Conservation (phyloP, 805 yeast genomes). For the Schizosaccharomyces lindneri region DNA sequence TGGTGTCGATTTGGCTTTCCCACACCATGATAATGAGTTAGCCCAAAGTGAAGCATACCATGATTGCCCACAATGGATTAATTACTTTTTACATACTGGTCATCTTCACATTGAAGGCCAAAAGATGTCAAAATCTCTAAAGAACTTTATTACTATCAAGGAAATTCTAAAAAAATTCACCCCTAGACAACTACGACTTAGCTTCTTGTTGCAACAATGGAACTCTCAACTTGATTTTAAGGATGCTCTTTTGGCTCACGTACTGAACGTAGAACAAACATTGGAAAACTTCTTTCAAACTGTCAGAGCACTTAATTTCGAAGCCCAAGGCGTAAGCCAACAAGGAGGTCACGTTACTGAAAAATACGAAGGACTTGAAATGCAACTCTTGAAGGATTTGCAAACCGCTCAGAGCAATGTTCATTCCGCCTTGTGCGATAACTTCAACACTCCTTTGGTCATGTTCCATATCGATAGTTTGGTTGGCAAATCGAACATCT, state of each 20-base stretch:
- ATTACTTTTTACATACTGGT: slow-evolving; percentile 89
- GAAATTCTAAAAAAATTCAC: slow-evolving; percentile 55
- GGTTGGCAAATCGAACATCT: slow-evolving; percentile 46
- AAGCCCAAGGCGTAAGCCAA: slow-evolving; percentile 27
- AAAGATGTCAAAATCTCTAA: slow-evolving; percentile 86
- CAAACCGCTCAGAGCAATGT: slow-evolving; percentile 29
- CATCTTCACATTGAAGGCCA: slow-evolving; percentile 96
- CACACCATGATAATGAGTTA: slow-evolving; percentile 94
- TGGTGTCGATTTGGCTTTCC: slow-evolving; percentile 91
- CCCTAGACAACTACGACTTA: slow-evolving; percentile 67
- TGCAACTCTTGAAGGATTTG: slow-evolving; percentile 22
- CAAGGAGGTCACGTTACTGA: slow-evolving; percentile 33
- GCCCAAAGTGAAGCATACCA: slow-evolving; percentile 91
- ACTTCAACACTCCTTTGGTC: slow-evolving; percentile 55
- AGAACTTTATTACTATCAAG: slow-evolving; percentile 82
- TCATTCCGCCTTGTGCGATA: slow-evolving; percentile 68
- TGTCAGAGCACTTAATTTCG: slow-evolving; percentile 57
- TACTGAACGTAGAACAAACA: slow-evolving; percentile 46
- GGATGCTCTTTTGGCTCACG: slow-evolving; percentile 52
- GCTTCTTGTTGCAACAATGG: slow-evolving; percentile 83
- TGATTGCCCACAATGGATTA: slow-evolving; percentile 83
- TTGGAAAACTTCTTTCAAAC: slow-evolving; percentile 64
- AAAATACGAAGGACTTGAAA: slow-evolving; percentile 32
- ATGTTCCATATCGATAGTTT: slow-evolving; percentile 40
- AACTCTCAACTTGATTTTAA: slow-evolving; percentile 80